Conservation (phyloP, 1,139 yeast genomes). For the Diutina siamensis region DNA sequence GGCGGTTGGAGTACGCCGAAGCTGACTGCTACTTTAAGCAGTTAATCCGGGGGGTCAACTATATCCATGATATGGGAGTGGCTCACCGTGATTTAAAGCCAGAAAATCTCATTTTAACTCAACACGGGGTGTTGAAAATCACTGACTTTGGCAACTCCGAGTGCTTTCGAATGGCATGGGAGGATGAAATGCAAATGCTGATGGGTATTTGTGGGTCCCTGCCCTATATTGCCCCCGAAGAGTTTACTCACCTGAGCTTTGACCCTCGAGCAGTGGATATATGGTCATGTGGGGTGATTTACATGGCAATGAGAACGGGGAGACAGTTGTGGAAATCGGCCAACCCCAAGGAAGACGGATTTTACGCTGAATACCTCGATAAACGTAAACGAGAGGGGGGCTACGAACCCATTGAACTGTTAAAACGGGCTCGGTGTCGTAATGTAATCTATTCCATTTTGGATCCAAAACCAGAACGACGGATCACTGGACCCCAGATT, state of each 20-base stretch:
- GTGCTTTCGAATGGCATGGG: constrained; percentile 97
- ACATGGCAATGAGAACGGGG: constrained; percentile 98
- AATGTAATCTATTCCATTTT: constrained; percentile 86
- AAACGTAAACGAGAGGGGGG: constrained; percentile 76
- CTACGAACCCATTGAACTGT: constrained; percentile 77
- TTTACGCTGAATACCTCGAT: constrained; percentile 57
- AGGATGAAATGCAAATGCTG: constrained; percentile 67
- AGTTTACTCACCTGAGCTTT: constrained; percentile 59
- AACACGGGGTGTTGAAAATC: constrained; percentile 70
- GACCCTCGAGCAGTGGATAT: constrained; percentile 90
- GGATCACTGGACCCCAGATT: constrained; percentile 82
- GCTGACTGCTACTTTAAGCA: constrained; percentile 96
- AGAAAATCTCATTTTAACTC: constrained; percentile 74
- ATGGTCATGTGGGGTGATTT: constrained; percentile 95
- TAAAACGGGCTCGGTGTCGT: constrained; percentile 77
- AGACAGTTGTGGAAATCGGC: constrained; percentile 89
- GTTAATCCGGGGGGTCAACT: constrained; percentile 77
- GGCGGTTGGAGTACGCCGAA: constrained; percentile 72
- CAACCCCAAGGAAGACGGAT: constrained; percentile 62
- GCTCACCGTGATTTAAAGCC: constrained; percentile 94
- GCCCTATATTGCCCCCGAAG: constrained; percentile 96
- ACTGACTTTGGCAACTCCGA: constrained; percentile 96
- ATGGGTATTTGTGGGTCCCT: constrained; percentile 82
- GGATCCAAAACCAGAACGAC: constrained; percentile 79
- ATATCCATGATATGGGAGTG: constrained; percentile 97